These are phyloP conservation scores for Chlorella sp. DNA, from an alignment of 139 green algal genomes.

Conservation along the genomic window DNA sequence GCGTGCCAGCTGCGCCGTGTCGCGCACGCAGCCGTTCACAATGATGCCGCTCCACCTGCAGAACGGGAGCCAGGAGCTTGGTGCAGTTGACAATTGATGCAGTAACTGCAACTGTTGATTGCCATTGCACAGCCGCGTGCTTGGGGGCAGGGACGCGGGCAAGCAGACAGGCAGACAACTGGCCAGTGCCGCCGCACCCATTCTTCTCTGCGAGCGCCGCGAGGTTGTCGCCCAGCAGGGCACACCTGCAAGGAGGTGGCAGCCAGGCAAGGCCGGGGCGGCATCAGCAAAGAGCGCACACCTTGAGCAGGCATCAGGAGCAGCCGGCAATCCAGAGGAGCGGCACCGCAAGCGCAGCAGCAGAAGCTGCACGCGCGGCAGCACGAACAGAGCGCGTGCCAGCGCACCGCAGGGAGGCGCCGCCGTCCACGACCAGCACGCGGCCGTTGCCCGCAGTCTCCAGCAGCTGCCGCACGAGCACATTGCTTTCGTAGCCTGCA, in stretches of 20 bases:
- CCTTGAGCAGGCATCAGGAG: no score
- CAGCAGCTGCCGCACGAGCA: conserved; percentile 84
- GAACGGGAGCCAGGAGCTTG: no score
- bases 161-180: no score
- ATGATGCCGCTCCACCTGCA: conserved; percentile 88
- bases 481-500: conserved; percentile 91
- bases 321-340: no score
- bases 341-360: neutral
- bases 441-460: conserved; percentile 78
- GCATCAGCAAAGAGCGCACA: no score
- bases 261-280: neutral
- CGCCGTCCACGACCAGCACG: conserved; percentile 94
- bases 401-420: conserved; percentile 81
- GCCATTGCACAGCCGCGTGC: no score
- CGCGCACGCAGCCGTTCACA: conserved; percentile 92
- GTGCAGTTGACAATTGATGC: no score
- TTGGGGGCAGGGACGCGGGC: no score
- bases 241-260: conserved; percentile 27
- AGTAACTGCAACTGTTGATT: no score
- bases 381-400: no score
- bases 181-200: conserved; percentile 53
- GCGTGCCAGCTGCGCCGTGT: neutral
- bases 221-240: conserved; percentile 93
- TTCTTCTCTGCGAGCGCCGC: conserved; percentile 87
- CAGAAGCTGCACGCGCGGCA: neutral